phyloP scores from a whole-genome alignment of 177 flowering plant species.

The Vitis hybrid region DNA sequence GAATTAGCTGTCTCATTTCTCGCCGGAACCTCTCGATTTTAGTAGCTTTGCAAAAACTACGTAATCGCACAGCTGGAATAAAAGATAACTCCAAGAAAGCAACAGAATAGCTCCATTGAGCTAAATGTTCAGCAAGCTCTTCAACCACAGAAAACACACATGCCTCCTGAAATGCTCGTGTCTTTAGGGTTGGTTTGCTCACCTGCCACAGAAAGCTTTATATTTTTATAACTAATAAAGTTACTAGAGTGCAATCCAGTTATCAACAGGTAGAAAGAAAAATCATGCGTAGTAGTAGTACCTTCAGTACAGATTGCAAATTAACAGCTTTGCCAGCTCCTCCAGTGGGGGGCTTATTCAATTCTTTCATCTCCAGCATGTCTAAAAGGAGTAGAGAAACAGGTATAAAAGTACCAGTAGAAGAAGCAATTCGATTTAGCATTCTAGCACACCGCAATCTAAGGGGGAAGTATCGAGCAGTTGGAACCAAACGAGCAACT shows the following conservation, averaged over 20 bases:
- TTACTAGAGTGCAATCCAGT: background rate
- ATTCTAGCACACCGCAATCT: slow-evolving; percentile 84
- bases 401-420: slow-evolving; percentile 74
- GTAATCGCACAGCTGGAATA: slow-evolving; percentile 68
- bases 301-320: slow-evolving; percentile 68
- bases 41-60: slow-evolving; percentile 77
- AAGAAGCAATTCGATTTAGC: slow-evolving; percentile 88
- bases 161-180: slow-evolving; percentile 90
- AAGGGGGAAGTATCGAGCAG: slow-evolving; percentile 88
- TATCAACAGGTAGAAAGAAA: background rate
- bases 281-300: slow-evolving; percentile 19
- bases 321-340: slow-evolving; percentile 90
- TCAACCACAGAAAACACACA: slow-evolving; percentile 82
- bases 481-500: slow-evolving; percentile 84
- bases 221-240: background rate
- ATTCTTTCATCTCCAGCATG: slow-evolving; percentile 93
- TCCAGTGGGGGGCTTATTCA: slow-evolving; percentile 70
- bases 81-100: slow-evolving; percentile 87
- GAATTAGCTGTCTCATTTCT: slow-evolving; percentile 72
- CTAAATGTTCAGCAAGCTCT: slow-evolving; percentile 87
- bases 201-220: slow-evolving; percentile 43
- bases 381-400: slow-evolving; percentile 83
- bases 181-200: slow-evolving; percentile 66
- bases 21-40: slow-evolving; percentile 82
- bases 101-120: slow-evolving; percentile 94